phyloP scores from a whole-genome alignment of 2,329 filamentous ascomycete genomes.

The Sporothrix humicola region DNA sequence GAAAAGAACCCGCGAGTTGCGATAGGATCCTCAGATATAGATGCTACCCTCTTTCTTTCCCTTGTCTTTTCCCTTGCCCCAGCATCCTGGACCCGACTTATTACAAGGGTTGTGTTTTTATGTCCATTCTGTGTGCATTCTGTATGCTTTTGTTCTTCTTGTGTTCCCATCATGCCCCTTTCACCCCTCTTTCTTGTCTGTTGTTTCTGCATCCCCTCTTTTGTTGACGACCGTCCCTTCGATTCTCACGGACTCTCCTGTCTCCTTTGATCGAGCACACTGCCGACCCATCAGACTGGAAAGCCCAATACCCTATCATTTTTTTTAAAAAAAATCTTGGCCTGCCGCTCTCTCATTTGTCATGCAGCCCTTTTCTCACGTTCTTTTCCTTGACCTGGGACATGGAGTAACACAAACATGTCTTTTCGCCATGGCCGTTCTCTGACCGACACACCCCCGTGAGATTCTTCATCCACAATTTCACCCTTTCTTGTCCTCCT shows the following conservation, averaged over 20 bases:
- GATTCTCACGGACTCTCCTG: not conserved
- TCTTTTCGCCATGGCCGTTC: not conserved
- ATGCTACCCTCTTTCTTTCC: not conserved
- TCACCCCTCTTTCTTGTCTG: not conserved
- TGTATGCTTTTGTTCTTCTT: not conserved
- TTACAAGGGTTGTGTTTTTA: not conserved
- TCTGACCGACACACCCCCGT: slow-evolving; percentile 11
- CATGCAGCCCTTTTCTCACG: not conserved
- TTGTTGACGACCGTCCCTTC: not conserved
- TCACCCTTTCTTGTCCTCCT: not conserved
- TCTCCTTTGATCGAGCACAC: not conserved
- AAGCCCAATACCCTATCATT: too few relatives aligned
- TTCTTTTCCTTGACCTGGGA: not conserved
- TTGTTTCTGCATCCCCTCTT: not conserved
- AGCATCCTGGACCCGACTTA: slow-evolving; percentile 14
- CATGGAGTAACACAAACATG: too few relatives aligned
- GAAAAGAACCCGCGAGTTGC: not conserved
- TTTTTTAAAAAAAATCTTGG: too few relatives aligned
- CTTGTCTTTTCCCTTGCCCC: not conserved
- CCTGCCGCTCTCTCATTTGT: too few relatives aligned
- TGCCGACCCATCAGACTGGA: not conserved
- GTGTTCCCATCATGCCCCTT: not conserved
- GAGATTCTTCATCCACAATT: not conserved
- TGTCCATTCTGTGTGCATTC: too few relatives aligned
- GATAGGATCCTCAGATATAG: slow-evolving; percentile 10